Conservation (phyloP, 352 stramenopile species). For the Lagenidium giganteum region DNA sequence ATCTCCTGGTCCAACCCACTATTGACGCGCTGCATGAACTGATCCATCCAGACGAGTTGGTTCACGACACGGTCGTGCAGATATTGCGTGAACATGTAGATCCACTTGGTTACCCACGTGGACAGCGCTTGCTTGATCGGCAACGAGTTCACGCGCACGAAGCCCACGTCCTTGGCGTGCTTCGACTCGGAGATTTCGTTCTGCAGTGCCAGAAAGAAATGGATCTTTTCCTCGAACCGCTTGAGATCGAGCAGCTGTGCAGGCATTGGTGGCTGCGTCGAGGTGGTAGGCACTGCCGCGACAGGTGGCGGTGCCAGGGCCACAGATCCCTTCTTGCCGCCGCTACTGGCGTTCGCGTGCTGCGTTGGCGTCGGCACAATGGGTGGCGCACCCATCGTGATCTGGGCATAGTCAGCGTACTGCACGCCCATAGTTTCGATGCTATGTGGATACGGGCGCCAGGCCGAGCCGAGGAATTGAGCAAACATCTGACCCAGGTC, state of each 20-base stretch:
- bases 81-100: conserved; percentile 89
- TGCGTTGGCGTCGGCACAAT: too few relatives aligned
- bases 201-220: conserved; percentile 71
- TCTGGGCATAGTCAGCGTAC: background rate
- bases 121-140: conserved; percentile 89
- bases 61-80: conserved; percentile 79
- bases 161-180: conserved; percentile 75
- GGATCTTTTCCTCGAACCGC: conserved; percentile 85
- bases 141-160: conserved; percentile 85
- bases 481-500: conserved; percentile 80
- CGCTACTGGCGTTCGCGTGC: background rate
- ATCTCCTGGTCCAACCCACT: conserved; percentile 58
- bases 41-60: conserved; percentile 68
- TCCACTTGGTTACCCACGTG: conserved; percentile 92
- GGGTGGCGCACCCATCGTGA: too few relatives aligned
- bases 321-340: too few relatives aligned
- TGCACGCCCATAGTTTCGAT: background rate
- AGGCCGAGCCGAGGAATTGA: conserved; percentile 57
- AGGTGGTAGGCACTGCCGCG: background rate
- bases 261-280: conserved; percentile 31
- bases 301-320: background rate
- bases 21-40: conserved; percentile 72
- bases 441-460: conserved; percentile 21
- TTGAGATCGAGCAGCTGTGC: conserved; percentile 60
- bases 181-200: conserved; percentile 82